Evolutionary conservation across 2,329 filamentous ascomycete species (phyloP).

Genomic region (Elsinoe batatas): DNA sequence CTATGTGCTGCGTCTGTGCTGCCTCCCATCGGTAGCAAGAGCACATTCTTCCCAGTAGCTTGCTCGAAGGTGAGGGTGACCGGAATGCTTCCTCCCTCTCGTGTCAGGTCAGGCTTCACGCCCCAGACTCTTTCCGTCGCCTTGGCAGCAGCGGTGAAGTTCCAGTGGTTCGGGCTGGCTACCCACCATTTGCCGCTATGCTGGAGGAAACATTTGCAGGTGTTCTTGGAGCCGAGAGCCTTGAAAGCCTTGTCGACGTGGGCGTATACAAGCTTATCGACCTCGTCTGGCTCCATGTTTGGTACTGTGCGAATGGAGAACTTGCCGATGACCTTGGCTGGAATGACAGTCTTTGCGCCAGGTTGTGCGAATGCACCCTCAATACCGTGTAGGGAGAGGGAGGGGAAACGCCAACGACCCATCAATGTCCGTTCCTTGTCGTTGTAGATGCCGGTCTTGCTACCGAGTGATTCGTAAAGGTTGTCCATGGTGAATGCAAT

Average conservation of each 20-base stretch:
- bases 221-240: constrained; percentile 88
- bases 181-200: constrained; percentile 99
- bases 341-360: constrained; percentile 96
- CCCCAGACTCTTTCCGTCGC: constrained; percentile 94
- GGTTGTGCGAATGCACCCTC: constrained; percentile 91
- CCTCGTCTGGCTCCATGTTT: constrained; percentile 87
- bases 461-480: constrained; percentile 82
- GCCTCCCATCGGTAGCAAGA: constrained; percentile 92
- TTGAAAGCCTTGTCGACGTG: constrained; percentile 77
- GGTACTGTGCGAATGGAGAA: constrained; percentile 97
- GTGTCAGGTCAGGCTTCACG: constrained; percentile 85
- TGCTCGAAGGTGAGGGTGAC: constrained; percentile 96
- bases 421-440: constrained; percentile 90
- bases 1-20: constrained; percentile 94
- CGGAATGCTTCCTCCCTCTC: constrained; percentile 94
- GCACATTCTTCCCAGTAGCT: constrained; percentile 93
- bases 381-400: constrained; percentile 84
- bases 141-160: constrained; percentile 89
- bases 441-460: constrained; percentile 73
- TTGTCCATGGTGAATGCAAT: constrained; percentile 97
- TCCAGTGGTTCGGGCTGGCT: constrained; percentile 95
- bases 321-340: constrained; percentile 94
- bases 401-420: constrained; percentile 92
- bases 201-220: constrained; percentile 65
- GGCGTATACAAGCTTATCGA: constrained; percentile 75